Percentiles rank a stretch among this genome's conserved stretches.
Evolutionary conservation across 2,329 filamentous ascomycete genomes (phyloP).

Genomic region (Aotearoamyces nothofagi): DNA sequence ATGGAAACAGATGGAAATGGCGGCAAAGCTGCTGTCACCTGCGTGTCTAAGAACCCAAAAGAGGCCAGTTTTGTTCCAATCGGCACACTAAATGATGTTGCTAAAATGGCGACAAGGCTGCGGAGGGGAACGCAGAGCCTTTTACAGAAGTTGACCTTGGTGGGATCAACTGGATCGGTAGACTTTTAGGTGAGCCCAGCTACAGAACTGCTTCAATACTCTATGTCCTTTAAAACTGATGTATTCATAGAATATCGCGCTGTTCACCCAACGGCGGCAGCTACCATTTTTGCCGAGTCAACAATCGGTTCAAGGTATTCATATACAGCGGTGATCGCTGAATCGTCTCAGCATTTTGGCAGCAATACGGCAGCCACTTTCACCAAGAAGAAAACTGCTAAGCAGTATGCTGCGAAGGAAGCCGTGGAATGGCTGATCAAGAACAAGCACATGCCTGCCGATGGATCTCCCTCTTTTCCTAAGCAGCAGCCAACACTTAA

Average conservation of each 20-base stretch:
- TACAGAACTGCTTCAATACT: not conserved
- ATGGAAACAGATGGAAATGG: too few relatives aligned
- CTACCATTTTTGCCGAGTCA: conserved; percentile 5
- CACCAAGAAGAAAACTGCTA: conserved; percentile 17
- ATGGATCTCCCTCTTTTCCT: conserved; percentile 13
- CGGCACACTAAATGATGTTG: too few relatives aligned
- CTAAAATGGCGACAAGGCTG: too few relatives aligned
- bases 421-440: conserved; percentile 18
- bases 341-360: conserved; percentile 11
- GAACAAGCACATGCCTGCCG: conserved; percentile 14
- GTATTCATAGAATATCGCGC: conserved; percentile 11
- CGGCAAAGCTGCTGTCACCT: too few relatives aligned
- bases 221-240: conserved; percentile 1
- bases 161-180: conserved; percentile 17
- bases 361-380: conserved; percentile 7
- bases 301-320: conserved; percentile 2
- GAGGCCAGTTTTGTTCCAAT: too few relatives aligned
- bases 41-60: too few relatives aligned
- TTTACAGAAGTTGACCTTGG: too few relatives aligned
- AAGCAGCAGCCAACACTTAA: conserved; percentile 4
- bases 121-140: too few relatives aligned
- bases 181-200: conserved; percentile 10
- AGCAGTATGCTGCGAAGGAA: conserved; percentile 17
- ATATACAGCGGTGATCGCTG: conserved; percentile 10
- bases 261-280: conserved; percentile 4